Evolutionary conservation across 192 early-diverging fungal species (phyloP), one percentile per base, ranked within the genome.

Genomic region (Coemansia sp.): DNA sequence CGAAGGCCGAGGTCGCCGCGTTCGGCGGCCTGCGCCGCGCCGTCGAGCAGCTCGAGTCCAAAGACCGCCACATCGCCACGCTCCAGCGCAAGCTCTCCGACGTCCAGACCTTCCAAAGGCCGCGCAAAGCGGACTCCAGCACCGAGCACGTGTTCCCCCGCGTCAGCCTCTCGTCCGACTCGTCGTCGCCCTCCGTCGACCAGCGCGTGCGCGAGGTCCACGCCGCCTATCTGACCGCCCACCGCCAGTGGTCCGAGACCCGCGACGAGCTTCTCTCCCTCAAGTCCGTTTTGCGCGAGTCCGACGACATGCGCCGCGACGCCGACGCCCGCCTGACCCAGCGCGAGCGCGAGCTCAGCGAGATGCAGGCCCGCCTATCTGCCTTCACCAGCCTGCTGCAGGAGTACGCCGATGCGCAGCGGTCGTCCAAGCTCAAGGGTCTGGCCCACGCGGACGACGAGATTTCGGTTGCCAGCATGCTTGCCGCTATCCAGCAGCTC

Each of bases 401-500:
- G 54, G 80, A 77, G 63, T 69, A 79, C n/a, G 70, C 63, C 1
- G 70, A 61, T 4, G 50, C 44, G 42, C 49, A 64, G 49, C 61
- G 58, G 18, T 25, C 45, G 12, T 64, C 60, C 19, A 52, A 60
- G 32, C 43, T 50, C 27, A 52, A 44, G 33, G 66, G 53, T 24
- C 55, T 51, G 32, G 43, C 25, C 16, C 50, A 14, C 25, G 40
- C 33, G 24, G 68, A 60, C 2, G 66, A 55, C 46, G 61, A 60
- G 9, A 62, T 72, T n/a, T 71, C 70, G 5, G 76, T 73, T 11
- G 50, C 66, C 14, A 61, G 52, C 40, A 79, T 73, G 70, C 62
- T 79, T 9, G 57, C 65, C 7, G 76, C 69, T 22, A 79, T 79
- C 42, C 70, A 73, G 70, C 76, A 72, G 66, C 58, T 73, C 12